A percentile compares a stretch with the other conserved stretches of the same genome.
phyloP scores from a whole-genome alignment of 1,284 basidiomycete genomes.

The Ceratobasidium theobromae region DNA sequence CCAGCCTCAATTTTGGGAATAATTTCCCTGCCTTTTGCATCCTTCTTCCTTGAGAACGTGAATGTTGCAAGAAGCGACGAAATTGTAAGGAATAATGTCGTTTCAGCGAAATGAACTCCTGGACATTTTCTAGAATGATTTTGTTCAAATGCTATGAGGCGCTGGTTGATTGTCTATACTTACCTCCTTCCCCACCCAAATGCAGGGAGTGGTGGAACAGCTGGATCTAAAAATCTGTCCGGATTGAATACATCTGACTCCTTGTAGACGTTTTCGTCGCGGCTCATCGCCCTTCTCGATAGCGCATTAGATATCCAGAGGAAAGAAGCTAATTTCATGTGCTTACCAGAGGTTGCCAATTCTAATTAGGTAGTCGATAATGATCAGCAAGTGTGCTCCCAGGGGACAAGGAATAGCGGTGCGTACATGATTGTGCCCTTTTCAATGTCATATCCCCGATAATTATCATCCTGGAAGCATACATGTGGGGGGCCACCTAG shows the following conservation, averaged over 20 bases:
- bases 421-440: constrained; percentile 12
- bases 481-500: constrained; percentile 1
- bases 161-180: neutral
- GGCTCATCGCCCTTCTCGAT: constrained; percentile 1
- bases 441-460: constrained; percentile 5
- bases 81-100: constrained; percentile 21
- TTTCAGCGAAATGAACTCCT: constrained; percentile 22
- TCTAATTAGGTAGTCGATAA: too few species aligned
- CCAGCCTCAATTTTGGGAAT: neutral
- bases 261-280: neutral
- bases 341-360: constrained; percentile 7
- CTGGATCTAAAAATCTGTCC: constrained; percentile 7
- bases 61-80: constrained; percentile 38
- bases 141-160: too few species aligned
- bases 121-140: constrained; percentile 26
- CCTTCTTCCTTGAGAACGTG: constrained; percentile 35
- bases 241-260: constrained; percentile 9
- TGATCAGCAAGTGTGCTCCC: too few species aligned
- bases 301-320: neutral
- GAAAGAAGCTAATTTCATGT: neutral
- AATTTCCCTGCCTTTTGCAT: constrained; percentile 34
- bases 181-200: constrained; percentile 23
- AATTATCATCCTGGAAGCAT: neutral
- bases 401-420: neutral
- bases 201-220: neutral